Conservation (phyloP, 306 rosid species). For the Lathyrus aphaca region DNA sequence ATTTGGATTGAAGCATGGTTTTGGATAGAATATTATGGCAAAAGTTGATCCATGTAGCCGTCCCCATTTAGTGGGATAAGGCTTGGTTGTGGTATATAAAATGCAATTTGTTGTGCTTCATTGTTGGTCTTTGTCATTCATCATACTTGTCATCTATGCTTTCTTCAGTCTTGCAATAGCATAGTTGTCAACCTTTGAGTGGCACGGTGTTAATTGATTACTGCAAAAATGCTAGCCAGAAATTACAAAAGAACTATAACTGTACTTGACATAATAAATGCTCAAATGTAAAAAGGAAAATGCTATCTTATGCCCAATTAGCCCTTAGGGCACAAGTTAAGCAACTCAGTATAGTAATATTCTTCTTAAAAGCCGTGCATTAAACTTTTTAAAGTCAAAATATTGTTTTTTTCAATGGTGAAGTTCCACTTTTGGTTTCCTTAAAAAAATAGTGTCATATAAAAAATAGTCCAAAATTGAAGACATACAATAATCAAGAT, state of each 20-base stretch:
- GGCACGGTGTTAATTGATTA: not conserved
- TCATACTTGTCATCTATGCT: slow-evolving; percentile 3
- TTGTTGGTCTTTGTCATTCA: not conserved
- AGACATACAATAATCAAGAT: not conserved
- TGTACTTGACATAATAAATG: not conserved
- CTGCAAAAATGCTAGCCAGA: not conserved
- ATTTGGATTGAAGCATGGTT: too few species aligned
- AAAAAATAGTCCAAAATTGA: not conserved
- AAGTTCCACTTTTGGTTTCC: too few species aligned
- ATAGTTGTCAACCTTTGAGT: slow-evolving; percentile 1
- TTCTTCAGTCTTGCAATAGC: slow-evolving; percentile 23
- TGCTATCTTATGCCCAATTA: too few species aligned
- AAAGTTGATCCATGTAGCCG: too few species aligned
- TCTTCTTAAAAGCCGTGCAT: too few species aligned
- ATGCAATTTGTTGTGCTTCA: slow-evolving; percentile 9
- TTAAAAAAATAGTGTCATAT: not conserved
- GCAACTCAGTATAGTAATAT: too few species aligned
- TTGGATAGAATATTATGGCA: too few species aligned
- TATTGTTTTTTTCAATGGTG: too few species aligned
- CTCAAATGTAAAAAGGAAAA: not conserved
- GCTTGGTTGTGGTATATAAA: not conserved
- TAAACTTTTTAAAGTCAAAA: too few species aligned
- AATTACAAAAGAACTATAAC: not conserved
- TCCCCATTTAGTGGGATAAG: too few species aligned
- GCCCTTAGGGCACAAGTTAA: too few species aligned